phyloP scores from a whole-genome alignment of 495 filamentous ascomycete species.

The Penicillium cosmopolitanum region DNA sequence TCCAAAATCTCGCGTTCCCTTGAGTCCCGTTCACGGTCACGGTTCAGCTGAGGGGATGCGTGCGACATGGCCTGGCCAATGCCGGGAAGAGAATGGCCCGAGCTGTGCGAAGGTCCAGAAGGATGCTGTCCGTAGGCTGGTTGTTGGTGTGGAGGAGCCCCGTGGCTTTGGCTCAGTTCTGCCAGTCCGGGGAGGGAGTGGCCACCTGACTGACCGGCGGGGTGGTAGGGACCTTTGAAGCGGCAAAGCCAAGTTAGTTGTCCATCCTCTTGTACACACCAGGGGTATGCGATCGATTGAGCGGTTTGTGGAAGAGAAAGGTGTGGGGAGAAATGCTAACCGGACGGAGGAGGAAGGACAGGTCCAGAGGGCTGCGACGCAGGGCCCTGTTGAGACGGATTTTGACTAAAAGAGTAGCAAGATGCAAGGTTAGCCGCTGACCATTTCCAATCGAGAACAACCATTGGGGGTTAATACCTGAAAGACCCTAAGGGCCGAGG shows the following conservation, averaged over 20 bases:
- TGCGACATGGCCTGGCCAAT: slow-evolving; percentile 57
- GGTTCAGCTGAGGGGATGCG: slow-evolving; percentile 55
- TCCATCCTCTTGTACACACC: background rate
- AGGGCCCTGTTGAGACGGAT: slow-evolving; percentile 51
- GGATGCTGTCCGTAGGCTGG: slow-evolving; percentile 51
- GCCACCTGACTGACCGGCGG: slow-evolving; percentile 47
- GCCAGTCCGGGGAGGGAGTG: slow-evolving; percentile 57
- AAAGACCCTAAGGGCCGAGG: slow-evolving; percentile 51
- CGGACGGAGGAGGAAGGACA: slow-evolving; percentile 52
- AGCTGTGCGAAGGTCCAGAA: slow-evolving; percentile 41
- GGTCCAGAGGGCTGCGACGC: slow-evolving; percentile 52
- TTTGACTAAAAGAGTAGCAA: slow-evolving; percentile 39
- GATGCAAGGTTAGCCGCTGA: slow-evolving; percentile 8
- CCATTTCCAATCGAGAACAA: background rate
- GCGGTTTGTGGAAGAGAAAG: slow-evolving; percentile 1
- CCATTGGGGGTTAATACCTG: slow-evolving; percentile 34
- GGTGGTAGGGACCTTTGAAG: slow-evolving; percentile 45
- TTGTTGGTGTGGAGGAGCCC: slow-evolving; percentile 51
- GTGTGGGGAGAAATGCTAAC: slow-evolving; percentile 38
- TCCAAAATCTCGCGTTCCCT: slow-evolving; percentile 53
- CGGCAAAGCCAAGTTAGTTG: slow-evolving; percentile 32
- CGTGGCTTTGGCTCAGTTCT: slow-evolving; percentile 54
- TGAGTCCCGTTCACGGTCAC: slow-evolving; percentile 57
- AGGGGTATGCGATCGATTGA: background rate
- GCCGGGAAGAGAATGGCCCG: slow-evolving; percentile 55